Percentiles rank a stretch among this genome's conserved stretches.
Evolutionary conservation across 371 early-diverging fungal species (phyloP).

Genomic region (Mortierella polycephala): DNA sequence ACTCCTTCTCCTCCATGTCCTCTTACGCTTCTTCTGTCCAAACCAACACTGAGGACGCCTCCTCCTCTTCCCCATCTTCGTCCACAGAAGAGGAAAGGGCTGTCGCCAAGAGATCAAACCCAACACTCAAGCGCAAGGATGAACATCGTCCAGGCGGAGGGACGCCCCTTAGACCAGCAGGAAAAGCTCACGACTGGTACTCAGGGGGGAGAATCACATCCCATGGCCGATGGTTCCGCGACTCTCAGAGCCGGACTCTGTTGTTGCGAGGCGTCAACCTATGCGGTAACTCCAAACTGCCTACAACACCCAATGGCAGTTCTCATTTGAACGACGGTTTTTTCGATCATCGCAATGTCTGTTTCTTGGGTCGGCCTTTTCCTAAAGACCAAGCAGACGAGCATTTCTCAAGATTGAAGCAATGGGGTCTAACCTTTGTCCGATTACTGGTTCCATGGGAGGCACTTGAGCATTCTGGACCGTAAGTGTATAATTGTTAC

Average conservation of each 20-base stretch:
- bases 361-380: conserved; percentile 81
- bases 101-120: conserved; percentile 1
- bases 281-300: conserved; percentile 72
- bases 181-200: conserved; percentile 54
- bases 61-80: conserved; percentile 11
- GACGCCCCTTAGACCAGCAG: conserved; percentile 31
- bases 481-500: conserved; percentile 45
- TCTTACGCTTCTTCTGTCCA: conserved; percentile 49
- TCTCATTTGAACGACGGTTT: conserved; percentile 68
- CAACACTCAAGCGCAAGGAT: conserved; percentile 9
- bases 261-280: conserved; percentile 75
- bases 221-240: conserved; percentile 64
- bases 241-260: conserved; percentile 61
- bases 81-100: conserved; percentile 18
- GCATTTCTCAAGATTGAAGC: conserved; percentile 75
- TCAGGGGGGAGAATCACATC: conserved; percentile 49
- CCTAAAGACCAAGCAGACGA: conserved; percentile 78
- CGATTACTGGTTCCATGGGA: conserved; percentile 87
- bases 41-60: conserved; percentile 14
- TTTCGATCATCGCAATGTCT: conserved; percentile 72
- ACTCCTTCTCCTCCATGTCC: conserved; percentile 45
- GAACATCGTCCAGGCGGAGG: conserved; percentile 23
- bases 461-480: conserved; percentile 76
- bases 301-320: conserved; percentile 65
- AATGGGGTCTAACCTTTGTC: conserved; percentile 85